These are phyloP conservation scores for Jatropha podagrica DNA, from an alignment of 441 rosid genomes.

Conservation along the genomic window DNA sequence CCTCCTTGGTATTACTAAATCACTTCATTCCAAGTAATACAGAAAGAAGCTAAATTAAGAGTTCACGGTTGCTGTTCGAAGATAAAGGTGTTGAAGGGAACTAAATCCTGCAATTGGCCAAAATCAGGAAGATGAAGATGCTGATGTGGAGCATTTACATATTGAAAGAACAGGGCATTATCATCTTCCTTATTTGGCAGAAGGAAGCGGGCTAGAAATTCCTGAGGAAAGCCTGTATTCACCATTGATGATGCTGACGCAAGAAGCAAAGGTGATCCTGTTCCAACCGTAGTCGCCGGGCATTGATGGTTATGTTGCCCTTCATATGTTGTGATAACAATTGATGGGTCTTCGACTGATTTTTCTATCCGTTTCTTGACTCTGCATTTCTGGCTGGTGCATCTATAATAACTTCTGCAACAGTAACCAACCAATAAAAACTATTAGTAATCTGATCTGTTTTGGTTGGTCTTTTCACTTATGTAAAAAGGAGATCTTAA, in stretches of 20 bases:
- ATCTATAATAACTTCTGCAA: slow-evolving; percentile 82
- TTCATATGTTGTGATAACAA: slow-evolving; percentile 84
- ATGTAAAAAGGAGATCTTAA: too few species aligned
- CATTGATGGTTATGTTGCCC: slow-evolving; percentile 76
- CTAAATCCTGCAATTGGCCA: slow-evolving; percentile 46
- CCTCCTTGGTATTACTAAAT: too few species aligned
- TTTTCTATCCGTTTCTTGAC: slow-evolving; percentile 92
- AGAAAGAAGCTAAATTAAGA: not conserved
- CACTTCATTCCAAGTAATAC: too few species aligned
- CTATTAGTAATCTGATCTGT: too few species aligned
- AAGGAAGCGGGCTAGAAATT: slow-evolving; percentile 21
- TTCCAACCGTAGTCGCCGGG: slow-evolving; percentile 53
- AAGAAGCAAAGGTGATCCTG: slow-evolving; percentile 36
- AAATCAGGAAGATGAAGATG: slow-evolving; percentile 36
- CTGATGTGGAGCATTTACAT: slow-evolving; percentile 22
- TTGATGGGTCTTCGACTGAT: slow-evolving; percentile 73
- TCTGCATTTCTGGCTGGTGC: slow-evolving; percentile 73
- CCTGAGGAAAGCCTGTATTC: slow-evolving; percentile 21
- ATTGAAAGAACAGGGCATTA: slow-evolving; percentile 4
- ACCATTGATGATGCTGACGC: slow-evolving; percentile 28
- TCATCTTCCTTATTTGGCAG: not conserved
- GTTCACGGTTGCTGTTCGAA: slow-evolving; percentile 28
- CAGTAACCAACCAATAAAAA: not conserved
- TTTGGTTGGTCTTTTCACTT: too few species aligned
- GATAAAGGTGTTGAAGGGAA: slow-evolving; percentile 32